Conservation (phyloP, 1,284 basidiomycete species). For the Sporisorium exsertum region DNA sequence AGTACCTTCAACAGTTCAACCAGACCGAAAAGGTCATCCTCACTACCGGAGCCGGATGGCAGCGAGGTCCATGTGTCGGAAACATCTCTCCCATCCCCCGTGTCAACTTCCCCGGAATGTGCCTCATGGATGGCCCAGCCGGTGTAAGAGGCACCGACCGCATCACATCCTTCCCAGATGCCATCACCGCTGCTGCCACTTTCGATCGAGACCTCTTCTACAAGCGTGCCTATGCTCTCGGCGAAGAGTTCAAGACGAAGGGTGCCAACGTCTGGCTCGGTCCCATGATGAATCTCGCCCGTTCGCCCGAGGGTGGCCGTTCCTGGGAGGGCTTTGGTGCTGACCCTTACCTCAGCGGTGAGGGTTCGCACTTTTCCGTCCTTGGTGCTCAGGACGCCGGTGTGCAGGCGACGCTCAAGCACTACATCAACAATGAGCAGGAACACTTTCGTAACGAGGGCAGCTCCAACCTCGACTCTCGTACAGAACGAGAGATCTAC, state of each 20-base stretch:
- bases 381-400: conserved; percentile 61
- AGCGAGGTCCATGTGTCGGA: conserved; percentile 60
- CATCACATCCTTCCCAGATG: conserved; percentile 76
- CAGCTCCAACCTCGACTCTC: conserved; percentile 75
- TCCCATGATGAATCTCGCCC: conserved; percentile 70
- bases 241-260: conserved; percentile 81
- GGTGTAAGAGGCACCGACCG: conserved; percentile 73
- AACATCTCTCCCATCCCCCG: conserved; percentile 71
- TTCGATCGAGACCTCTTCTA: conserved; percentile 80
- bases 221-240: conserved; percentile 80
- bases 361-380: conserved; percentile 56
- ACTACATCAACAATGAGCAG: conserved; percentile 67
- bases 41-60: conserved; percentile 68
- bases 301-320: conserved; percentile 77
- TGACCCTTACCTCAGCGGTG: conserved; percentile 63
- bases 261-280: conserved; percentile 81
- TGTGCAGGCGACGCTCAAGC: conserved; percentile 70
- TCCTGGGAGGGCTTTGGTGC: conserved; percentile 79
- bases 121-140: conserved; percentile 74
- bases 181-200: conserved; percentile 79
- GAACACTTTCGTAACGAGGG: conserved; percentile 64
- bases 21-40: conserved; percentile 72
- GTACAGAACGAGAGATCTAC: conserved; percentile 75
- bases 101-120: conserved; percentile 78
- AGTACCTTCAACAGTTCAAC: conserved; percentile 69